Percentiles rank a stretch among this genome's conserved stretches.
Conservation (phyloP, 352 stramenopile species). For the Phytophthora ohioensis region DNA sequence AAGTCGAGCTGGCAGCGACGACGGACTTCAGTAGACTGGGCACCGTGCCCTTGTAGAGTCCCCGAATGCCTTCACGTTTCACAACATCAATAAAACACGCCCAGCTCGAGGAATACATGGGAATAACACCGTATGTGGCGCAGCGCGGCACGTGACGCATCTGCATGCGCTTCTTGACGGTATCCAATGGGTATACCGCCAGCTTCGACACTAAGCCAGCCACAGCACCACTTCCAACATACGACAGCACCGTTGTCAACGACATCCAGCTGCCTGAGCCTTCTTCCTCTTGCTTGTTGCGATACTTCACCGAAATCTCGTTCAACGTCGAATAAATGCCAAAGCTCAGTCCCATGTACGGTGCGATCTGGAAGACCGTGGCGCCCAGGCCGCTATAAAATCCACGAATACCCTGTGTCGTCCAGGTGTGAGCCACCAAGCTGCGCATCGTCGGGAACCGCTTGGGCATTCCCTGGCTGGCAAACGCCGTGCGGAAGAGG, state of each 20-base stretch:
- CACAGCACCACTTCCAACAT: constrained; percentile 83
- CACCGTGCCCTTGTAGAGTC: constrained; percentile 83
- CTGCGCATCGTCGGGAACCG: constrained; percentile 80
- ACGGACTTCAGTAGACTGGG: constrained; percentile 86
- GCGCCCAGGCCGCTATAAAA: constrained; percentile 93
- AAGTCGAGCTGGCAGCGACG: constrained; percentile 80
- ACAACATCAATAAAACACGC: constrained; percentile 71
- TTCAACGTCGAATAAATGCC: constrained; percentile 89
- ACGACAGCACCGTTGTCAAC: constrained; percentile 56
- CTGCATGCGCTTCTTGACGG: constrained; percentile 96
- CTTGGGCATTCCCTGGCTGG: constrained; percentile 89
- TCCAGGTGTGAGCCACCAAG: constrained; percentile 79
- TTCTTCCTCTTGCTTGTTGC: constrained; percentile 16
- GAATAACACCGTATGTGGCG: constrained; percentile 71
- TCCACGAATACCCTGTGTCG: constrained; percentile 72
- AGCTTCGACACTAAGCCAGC: constrained; percentile 93
- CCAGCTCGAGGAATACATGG: constrained; percentile 70
- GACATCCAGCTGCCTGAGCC: constrained; percentile 20
- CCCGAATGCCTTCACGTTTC: constrained; percentile 63
- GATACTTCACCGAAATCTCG: constrained; percentile 34
- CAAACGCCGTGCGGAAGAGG: constrained; percentile 94
- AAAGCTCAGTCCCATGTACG: constrained; percentile 97
- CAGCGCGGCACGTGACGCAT: constrained; percentile 78
- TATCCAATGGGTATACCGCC: constrained; percentile 95
- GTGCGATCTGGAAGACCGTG: constrained; percentile 93